Evolutionary conservation across 192 early-diverging fungal genomes (phyloP), one percentile per base, ranked within the genome.

Genomic region (Haplosporangium gracile): DNA sequence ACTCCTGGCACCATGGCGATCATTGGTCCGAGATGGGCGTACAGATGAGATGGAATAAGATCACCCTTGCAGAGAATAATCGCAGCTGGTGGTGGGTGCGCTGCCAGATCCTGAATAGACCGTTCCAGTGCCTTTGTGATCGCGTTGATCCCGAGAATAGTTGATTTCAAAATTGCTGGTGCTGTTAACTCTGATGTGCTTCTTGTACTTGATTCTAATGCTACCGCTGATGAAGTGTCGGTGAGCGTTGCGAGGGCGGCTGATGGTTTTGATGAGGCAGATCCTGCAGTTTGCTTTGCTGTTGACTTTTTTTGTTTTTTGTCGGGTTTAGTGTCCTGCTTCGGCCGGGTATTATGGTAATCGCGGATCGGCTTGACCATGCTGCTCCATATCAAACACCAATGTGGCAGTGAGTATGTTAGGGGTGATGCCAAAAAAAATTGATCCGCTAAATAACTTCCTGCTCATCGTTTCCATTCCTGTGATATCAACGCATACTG

Each of bases 41-140:
- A 86, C 8, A 86, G 71, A 32, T 86, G 84, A 6, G 78, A 10
- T 20, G 84, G 84, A 4, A 53, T 51, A 0, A 86, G 71, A 60
- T 86, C 84, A 18, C 79, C 84, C 32, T 81, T 86, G 49, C 84
- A 86, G 4, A 86, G 53, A 36, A 78, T 81, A 45, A 86, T 51
- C 5, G 76, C 84, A 15, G 79, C 78, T 9, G 84, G 84, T 47
- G 84, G 51, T 26, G 79, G 71, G 38, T 78, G 29, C 4, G 63
- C 20, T 2, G 38, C 29, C 7, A 78, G 32, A 40, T 86, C 34
- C n/a, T 81, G 75, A 32, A 86, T 80, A 22, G 84, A 86, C 36
- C 79, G 38, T 45, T 86, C 84, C 29, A 86, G 22, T 16, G 70
- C 49, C 40, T 79, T 86, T 43, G 84, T 86, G 8, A 86, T 72